Evolutionary conservation across 805 yeast genomes (phyloP).

Genomic region (Yamadazyma takamatsuzukensis): DNA sequence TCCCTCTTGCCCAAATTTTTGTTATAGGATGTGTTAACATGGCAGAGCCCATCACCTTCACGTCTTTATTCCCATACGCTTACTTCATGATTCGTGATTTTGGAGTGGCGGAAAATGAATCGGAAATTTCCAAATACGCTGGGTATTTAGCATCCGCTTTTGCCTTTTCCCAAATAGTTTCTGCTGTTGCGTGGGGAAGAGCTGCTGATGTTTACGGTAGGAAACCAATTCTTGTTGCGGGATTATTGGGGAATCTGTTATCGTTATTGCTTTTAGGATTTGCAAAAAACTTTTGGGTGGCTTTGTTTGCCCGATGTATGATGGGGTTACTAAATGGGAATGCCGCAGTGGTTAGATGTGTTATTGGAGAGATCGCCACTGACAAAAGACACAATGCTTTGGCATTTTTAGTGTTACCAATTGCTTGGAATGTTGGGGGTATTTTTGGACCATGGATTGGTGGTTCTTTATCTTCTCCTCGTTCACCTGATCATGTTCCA

Average conservation of each 20-base stretch:
- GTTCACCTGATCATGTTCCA: conserved; percentile 4
- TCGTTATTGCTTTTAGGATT: conserved; percentile 27
- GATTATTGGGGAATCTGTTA: conserved; percentile 23
- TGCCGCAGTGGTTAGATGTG: conserved; percentile 10
- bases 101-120: conserved; percentile 44
- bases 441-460: conserved; percentile 15
- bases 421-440: conserved; percentile 15
- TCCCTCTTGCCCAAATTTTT: conserved; percentile 49
- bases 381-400: conserved; percentile 11
- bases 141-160: conserved; percentile 60
- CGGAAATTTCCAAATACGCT: conserved; percentile 54
- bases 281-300: conserved; percentile 23
- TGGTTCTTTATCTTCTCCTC: conserved; percentile 11
- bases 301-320: conserved; percentile 23
- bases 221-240: conserved; percentile 31
- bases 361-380: conserved; percentile 14
- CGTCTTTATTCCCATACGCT: conserved; percentile 61
- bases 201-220: conserved; percentile 54
- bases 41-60: conserved; percentile 62
- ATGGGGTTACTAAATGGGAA: conserved; percentile 22
- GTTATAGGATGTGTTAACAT: conserved; percentile 44
- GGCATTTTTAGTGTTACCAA: conserved; percentile 12
- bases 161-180: conserved; percentile 56
- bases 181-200: conserved; percentile 59
- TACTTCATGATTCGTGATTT: conserved; percentile 62